Evolutionary conservation across 306 rosid genomes (phyloP).

Genomic region (Amphicarpaea edgeworthii): DNA sequence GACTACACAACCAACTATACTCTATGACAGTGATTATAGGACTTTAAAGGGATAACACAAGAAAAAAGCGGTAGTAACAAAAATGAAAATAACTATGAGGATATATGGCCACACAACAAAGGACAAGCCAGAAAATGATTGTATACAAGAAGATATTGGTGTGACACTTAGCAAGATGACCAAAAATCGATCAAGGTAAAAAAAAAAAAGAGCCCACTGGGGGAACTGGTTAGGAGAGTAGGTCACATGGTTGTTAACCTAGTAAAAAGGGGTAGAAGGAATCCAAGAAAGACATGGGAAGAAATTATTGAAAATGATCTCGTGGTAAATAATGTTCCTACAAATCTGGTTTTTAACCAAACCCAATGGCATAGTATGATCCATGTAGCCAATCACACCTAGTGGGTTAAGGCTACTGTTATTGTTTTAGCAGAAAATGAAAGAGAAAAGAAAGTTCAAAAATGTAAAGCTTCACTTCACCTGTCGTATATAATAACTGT

Average conservation of each 20-base stretch:
- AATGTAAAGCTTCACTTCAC: constrained; percentile 58
- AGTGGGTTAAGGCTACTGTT: background rate
- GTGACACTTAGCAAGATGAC: background rate
- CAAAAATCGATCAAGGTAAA: too few species aligned
- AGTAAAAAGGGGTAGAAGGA: background rate
- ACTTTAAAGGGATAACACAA: background rate
- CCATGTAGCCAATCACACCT: background rate
- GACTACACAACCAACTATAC: background rate
- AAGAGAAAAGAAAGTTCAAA: constrained; percentile 1
- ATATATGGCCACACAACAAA: background rate
- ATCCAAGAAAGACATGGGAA: background rate
- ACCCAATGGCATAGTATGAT: too few species aligned
- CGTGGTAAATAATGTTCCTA: background rate
- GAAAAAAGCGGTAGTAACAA: background rate
- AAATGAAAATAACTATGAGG: background rate
- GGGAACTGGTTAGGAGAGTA: background rate
- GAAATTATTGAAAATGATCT: background rate
- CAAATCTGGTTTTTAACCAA: too few species aligned
- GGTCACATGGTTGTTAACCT: background rate
- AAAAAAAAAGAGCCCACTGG: background rate
- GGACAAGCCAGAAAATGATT: background rate
- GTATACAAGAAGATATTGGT: background rate
- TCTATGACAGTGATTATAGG: background rate
- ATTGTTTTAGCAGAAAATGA: constrained; percentile 3
- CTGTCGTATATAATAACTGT: constrained; percentile 97